Conservation (phyloP, 768 basidiomycete genomes). For the Boletus bicolor region DNA sequence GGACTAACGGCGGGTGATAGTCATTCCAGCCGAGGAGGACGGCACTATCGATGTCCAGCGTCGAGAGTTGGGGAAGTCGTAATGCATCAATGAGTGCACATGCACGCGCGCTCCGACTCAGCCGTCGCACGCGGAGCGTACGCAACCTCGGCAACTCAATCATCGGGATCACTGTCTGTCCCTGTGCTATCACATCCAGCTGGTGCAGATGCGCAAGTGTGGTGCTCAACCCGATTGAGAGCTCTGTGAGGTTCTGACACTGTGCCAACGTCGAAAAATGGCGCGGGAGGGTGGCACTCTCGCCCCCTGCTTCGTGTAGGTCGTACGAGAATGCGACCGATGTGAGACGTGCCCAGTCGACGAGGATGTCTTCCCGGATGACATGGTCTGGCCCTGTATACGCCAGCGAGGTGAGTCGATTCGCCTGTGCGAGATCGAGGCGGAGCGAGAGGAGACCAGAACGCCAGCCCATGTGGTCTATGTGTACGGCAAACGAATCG, state of each 20-base stretch:
- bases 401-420: conserved; percentile 18
- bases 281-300: conserved; percentile 18
- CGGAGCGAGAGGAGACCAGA: conserved; percentile 16
- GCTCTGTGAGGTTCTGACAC: conserved; percentile 21
- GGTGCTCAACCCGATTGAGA: conserved; percentile 23
- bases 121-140: conserved; percentile 23
- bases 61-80: conserved; percentile 21
- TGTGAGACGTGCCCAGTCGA: conserved; percentile 25
- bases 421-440: conserved; percentile 20
- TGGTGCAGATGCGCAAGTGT: conserved; percentile 15
- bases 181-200: conserved; percentile 3
- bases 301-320: conserved; percentile 25
- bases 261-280: conserved; percentile 15
- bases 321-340: conserved; percentile 25
- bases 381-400: conserved; percentile 26
- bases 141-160: conserved; percentile 20
- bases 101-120: conserved; percentile 17
- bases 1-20: not conserved
- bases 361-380: conserved; percentile 20
- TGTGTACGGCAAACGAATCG: conserved; percentile 21
- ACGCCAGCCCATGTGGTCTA: conserved; percentile 30
- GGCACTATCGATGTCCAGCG: conserved; percentile 23
- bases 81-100: conserved; percentile 20
- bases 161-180: not conserved
- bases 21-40: conserved; percentile 16